Percentiles rank a stretch among this genome's conserved stretches.
Evolutionary conservation across 371 early-diverging fungal species (phyloP).

Genomic region (Parasitella parasitica): DNA sequence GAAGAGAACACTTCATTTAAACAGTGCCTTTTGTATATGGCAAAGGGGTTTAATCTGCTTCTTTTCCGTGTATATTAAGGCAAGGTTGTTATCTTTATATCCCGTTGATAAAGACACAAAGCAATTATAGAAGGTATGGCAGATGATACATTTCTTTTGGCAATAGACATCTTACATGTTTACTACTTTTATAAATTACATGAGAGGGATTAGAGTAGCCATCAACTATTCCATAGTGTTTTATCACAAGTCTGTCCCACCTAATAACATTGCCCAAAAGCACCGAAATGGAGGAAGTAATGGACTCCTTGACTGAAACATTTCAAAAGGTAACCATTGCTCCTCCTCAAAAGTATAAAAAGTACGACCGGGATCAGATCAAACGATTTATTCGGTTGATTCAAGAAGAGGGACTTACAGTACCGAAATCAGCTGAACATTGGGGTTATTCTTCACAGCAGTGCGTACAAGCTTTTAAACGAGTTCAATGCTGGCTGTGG

Average conservation of each 20-base stretch:
- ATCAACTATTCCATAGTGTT: slow-evolving; percentile 9
- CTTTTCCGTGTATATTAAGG: slow-evolving; percentile 8
- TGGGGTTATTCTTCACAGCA: slow-evolving; percentile 11
- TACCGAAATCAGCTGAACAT: slow-evolving; percentile 11
- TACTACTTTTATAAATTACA: slow-evolving; percentile 1
- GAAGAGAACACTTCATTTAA: slow-evolving; percentile 14
- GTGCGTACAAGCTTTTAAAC: slow-evolving; percentile 12
- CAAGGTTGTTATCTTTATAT: slow-evolving; percentile 8
- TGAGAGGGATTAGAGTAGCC: slow-evolving; percentile 1
- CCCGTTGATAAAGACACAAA: slow-evolving; percentile 7
- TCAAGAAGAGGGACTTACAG: slow-evolving; percentile 16
- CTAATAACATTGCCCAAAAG: slow-evolving; percentile 2
- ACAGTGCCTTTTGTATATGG: slow-evolving; percentile 14
- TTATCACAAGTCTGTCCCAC: slow-evolving; percentile 7
- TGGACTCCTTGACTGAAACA: slow-evolving; percentile 3
- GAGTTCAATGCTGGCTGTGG: slow-evolving; percentile 13
- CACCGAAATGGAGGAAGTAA: slow-evolving; percentile 11
- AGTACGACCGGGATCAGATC: slow-evolving; percentile 11
- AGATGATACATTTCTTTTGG: slow-evolving; percentile 4
- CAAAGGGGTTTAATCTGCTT: slow-evolving; percentile 10
- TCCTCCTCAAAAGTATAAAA: slow-evolving; percentile 10
- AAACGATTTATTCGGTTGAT: slow-evolving; percentile 13
- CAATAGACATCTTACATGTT: slow-evolving; percentile 7
- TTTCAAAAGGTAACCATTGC: slow-evolving; percentile 9
- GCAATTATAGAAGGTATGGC: slow-evolving; percentile 7